These are phyloP conservation scores for Aspergillus fructus DNA, from an alignment of 2,329 filamentous ascomycete genomes.

Conservation along the genomic window DNA sequence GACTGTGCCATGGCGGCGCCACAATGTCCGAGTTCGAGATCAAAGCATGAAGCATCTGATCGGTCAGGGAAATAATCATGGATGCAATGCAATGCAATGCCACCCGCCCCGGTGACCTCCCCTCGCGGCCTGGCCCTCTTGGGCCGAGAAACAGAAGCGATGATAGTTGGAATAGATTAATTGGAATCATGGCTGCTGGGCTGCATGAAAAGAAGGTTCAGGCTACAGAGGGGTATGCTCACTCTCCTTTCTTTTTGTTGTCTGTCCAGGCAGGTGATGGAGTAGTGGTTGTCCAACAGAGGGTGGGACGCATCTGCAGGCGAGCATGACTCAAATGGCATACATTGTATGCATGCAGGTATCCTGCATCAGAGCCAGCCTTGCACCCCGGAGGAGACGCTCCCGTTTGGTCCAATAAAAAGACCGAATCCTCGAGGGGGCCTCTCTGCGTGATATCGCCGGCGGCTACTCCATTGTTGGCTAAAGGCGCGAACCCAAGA, in stretches of 20 bases:
- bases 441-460: neutral
- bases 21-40: slow-evolving; percentile 6
- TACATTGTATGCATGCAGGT: slow-evolving; percentile 4
- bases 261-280: neutral
- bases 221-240: neutral
- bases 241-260: neutral
- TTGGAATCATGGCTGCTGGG: neutral
- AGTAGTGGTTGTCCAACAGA: neutral
- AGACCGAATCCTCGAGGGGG: neutral
- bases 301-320: neutral
- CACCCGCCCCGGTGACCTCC: neutral
- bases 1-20: neutral
- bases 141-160: neutral
- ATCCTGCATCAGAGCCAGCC: slow-evolving; percentile 7
- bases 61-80: neutral
- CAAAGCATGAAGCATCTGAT: neutral
- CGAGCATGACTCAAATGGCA: slow-evolving; percentile 7
- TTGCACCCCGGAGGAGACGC: neutral
- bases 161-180: neutral
- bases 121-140: neutral
- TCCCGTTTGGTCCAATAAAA: neutral
- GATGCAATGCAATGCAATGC: slow-evolving; percentile 6
- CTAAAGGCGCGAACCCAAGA: slow-evolving; percentile 3
- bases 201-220: neutral
- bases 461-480: slow-evolving; percentile 5